These are phyloP conservation scores for Phytophthora tentaculata DNA, from an alignment of 352 stramenopile species.

Conservation along the genomic window DNA sequence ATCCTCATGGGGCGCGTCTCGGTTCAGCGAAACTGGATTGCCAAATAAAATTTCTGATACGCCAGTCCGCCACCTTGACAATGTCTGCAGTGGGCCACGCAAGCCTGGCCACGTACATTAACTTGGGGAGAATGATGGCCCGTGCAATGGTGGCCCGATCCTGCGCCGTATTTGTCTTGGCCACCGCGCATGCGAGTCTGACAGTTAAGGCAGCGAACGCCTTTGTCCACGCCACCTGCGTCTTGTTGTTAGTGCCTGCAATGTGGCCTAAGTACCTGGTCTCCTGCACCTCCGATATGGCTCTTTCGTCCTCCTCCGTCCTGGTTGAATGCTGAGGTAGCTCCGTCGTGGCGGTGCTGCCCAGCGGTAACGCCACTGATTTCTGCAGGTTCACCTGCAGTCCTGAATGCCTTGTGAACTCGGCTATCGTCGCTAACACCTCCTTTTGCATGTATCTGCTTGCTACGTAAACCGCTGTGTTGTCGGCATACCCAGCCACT, in stretches of 20 bases:
- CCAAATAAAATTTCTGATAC: conserved; percentile 3
- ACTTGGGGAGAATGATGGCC: conserved; percentile 3
- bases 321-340: no score
- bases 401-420: background rate
- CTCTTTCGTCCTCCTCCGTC: no score
- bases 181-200: background rate
- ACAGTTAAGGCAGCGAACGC: background rate
- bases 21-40: background rate
- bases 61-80: background rate
- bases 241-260: no score
- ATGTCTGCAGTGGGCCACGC: conserved; percentile 2
- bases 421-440: background rate
- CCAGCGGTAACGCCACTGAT: background rate
- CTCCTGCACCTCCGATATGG: no score
- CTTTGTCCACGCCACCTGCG: background rate
- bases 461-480: background rate
- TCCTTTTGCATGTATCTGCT: background rate
- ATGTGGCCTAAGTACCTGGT: no score
- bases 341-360: no score
- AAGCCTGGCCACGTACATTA: conserved; percentile 9
- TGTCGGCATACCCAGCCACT: conserved; percentile 14
- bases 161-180: conserved; percentile 2
- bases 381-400: background rate
- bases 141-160: conserved; percentile 1
- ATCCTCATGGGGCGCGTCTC: background rate